phyloP scores from a whole-genome alignment of 2,329 filamentous ascomycete species.

The Cladosporium colombiae region DNA sequence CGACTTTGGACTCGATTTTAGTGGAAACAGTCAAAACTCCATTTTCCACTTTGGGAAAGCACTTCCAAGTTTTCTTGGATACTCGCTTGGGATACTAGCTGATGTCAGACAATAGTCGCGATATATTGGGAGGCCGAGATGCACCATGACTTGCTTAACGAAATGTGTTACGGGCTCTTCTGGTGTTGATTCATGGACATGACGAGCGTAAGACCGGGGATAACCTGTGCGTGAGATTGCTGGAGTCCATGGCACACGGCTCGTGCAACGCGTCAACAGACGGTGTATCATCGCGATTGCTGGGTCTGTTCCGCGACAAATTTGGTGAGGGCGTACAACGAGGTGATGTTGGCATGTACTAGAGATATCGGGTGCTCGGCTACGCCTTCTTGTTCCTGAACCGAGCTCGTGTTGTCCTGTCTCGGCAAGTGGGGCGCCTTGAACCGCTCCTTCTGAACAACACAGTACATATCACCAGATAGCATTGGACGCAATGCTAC shows the following conservation, averaged over 20 bases:
- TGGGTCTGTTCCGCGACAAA: background rate
- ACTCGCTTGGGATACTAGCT: background rate
- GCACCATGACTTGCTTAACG: background rate
- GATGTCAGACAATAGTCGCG: background rate
- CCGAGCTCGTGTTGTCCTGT: background rate
- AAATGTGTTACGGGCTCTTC: background rate
- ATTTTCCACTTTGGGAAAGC: background rate
- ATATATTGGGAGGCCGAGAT: background rate
- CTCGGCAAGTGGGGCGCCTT: conserved; percentile 8
- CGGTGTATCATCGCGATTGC: background rate
- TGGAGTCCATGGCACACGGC: background rate
- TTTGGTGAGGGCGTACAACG: background rate
- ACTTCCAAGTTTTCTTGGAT: background rate
- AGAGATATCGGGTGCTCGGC: background rate
- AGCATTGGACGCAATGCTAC: background rate
- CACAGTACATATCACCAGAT: background rate
- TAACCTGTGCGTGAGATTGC: background rate
- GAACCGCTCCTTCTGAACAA: background rate
- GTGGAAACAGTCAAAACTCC: background rate
- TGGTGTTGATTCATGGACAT: background rate
- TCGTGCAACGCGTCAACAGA: background rate
- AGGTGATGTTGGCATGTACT: background rate
- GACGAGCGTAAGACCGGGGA: background rate
- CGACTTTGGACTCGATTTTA: background rate
- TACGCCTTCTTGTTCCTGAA: conserved; percentile 15